phyloP scores from a whole-genome alignment of 2,329 filamentous ascomycete genomes.

The Neofusicoccum sp. region DNA sequence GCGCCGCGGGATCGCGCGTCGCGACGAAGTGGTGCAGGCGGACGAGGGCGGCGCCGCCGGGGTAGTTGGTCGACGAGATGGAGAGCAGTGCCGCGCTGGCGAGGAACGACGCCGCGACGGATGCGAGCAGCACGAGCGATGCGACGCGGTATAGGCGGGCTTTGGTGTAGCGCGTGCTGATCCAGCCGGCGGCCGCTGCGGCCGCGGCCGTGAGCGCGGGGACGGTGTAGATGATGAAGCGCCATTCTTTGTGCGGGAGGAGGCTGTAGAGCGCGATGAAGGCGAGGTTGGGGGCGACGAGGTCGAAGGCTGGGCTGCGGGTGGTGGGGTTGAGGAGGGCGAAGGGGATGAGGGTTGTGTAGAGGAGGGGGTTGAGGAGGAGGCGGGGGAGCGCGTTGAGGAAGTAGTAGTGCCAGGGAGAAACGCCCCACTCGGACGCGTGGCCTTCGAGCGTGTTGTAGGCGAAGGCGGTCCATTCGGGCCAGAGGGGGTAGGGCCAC shows the following conservation, averaged over 20 bases:
- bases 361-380: constrained; percentile 72
- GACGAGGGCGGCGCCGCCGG: constrained; percentile 75
- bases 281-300: constrained; percentile 63
- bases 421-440: constrained; percentile 83
- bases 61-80: constrained; percentile 87
- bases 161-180: constrained; percentile 63
- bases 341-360: constrained; percentile 51
- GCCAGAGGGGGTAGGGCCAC: constrained; percentile 65
- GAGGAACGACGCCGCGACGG: constrained; percentile 59
- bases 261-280: constrained; percentile 81
- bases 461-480: constrained; percentile 83
- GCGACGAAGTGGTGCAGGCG: constrained; percentile 37
- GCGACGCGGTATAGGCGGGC: constrained; percentile 55
- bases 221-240: constrained; percentile 87
- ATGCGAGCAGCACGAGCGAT: constrained; percentile 56
- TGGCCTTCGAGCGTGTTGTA: constrained; percentile 87
- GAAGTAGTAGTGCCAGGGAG: constrained; percentile 85
- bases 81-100: constrained; percentile 67
- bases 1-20: constrained; percentile 24
- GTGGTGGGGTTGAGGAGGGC: constrained; percentile 51
- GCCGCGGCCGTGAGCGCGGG: constrained; percentile 77
- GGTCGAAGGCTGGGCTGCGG: constrained; percentile 45
- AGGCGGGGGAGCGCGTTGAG: constrained; percentile 76
- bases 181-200: constrained; percentile 66
- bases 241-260: constrained; percentile 93